Base-by-base conservation (phyloP, 345 rosid genomes). In the Camelina sativa region DNA sequence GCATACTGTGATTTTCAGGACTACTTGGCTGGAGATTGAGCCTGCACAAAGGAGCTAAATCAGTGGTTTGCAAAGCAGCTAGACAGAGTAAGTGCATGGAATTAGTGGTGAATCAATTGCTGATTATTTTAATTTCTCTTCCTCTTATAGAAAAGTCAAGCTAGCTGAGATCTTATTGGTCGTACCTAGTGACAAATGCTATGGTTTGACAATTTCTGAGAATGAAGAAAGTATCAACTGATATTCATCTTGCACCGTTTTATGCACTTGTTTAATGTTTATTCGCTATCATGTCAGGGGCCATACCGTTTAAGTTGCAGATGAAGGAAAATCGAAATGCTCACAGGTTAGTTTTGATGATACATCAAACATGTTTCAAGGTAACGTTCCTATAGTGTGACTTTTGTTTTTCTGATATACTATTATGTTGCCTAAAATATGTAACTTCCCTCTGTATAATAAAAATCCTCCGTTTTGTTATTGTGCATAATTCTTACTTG, bases 321-420 rank as follows among this genome's bases (percentile, higher is more conserved):
- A 90, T 79, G 98, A 94, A 80, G 97, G 97, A 6, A 95, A 91
- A 86, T 90, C 97, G 12, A 95, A 95, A 81, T 95, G 97, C 75
- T 86, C 99, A 3, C 90, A 97, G 99, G 95, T 90, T 76, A 90
- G 93, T 83, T 92, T 94, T 59, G 96, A 90, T 78, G 98, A 91
- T 70, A 78, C 82, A 55, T 88, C 96, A 63, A 86, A 91, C 71
- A 81, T 80, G 75, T 64, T 90, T 67, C 84, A 86, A 86, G 98
- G 98, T 94, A 86, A 74, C 41, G 38, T 64, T 20, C 62, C 60
- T 30, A 20, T n/a, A 56, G 0, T 48, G 62, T 64, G 19, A 47
- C 8, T 8, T 62, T 56, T 71, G 58, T 13, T 15, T 71, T 30
- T 19, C 47, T 6, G 19, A 50, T 15, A 13, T 38, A 25, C 38